A percentile compares a stretch with the other conserved stretches of the same genome.
Evolutionary conservation across 345 rosid species (phyloP).

Genomic region (Limnanthes douglasii): DNA sequence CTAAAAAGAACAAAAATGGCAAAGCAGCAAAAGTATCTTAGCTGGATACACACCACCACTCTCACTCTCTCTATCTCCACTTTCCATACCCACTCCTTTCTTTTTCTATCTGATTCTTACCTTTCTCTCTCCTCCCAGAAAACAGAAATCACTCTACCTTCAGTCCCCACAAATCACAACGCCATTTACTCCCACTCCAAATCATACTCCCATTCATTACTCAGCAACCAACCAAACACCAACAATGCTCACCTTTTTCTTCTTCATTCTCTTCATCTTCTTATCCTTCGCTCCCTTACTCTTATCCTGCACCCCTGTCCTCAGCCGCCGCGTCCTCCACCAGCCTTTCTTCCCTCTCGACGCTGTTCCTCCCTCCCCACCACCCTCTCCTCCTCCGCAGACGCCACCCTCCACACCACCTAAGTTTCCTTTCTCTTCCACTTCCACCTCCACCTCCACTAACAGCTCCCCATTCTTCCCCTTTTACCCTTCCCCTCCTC

Average conservation of each 20-base stretch:
- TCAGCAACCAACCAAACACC: conserved; percentile 5
- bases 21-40: too few species aligned
- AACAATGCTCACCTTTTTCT: conserved; percentile 11
- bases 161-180: too few species aligned
- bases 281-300: conserved; percentile 6
- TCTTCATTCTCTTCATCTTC: conserved; percentile 13
- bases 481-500: conserved; percentile 49
- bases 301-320: conserved; percentile 8
- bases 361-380: conserved; percentile 27
- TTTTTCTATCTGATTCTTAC: too few species aligned
- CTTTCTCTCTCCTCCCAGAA: too few species aligned
- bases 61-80: too few species aligned
- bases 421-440: conserved; percentile 35
- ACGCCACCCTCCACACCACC: conserved; percentile 26
- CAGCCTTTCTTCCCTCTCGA: conserved; percentile 34
- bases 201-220: conserved; percentile 4
- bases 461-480: conserved; percentile 66
- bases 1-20: too few species aligned
- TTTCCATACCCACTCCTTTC: too few species aligned
- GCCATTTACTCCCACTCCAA: conserved; percentile 4
- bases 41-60: too few species aligned
- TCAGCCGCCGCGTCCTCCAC: conserved; percentile 59
- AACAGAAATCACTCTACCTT: too few species aligned
- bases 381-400: conserved; percentile 36
- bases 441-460: conserved; percentile 34